Evolutionary conservation across 306 rosid genomes (phyloP), one percentile per base, ranked within the genome.

Genomic region (Rosa multiflora): DNA sequence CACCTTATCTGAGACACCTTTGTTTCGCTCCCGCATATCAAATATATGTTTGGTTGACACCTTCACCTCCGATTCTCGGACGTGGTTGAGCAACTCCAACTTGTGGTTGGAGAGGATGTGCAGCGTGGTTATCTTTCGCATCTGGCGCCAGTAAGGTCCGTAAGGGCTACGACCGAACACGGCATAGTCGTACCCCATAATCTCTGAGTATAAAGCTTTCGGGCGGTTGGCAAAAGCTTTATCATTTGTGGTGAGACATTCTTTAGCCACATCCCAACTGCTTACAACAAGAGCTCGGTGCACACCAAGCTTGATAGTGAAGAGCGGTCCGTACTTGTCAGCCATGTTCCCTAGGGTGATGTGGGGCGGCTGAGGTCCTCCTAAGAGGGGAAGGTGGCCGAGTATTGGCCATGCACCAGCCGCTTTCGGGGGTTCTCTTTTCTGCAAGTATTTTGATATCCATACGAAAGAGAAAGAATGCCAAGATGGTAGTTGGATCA

Each of bases 41-140:
- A 61, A 62, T 0, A 58, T 7, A 10, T 44, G 76, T 44, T 9
- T 79, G 0, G 76, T 75, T 23, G 78, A 37, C 0, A 26, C 7
- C 42, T 18, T 68, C 21, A 79, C 70, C 70, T 82, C 83, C 1
- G 53, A 46, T 18, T 20, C 53, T 3, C 70, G 29, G 0, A 76
- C 29, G 72, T 79, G 73, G 40, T 52, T 7, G 18, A 82, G 63
- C 42, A 15, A 10, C 42, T 73, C 73, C 3, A 84, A 32, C 7
- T 78, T 80, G 69, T 55, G 76, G 68, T 37, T 48, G 0, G 79
- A 67, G 42, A 85, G 84, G 35, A 59, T 21, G 66, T 59, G 66
- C 66, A 59, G 15, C 35, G 66, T 26, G 66, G 37, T 10, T 10
- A 59, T 9, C 66, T 59, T 59, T 26, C 37, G 12, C 66, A 59